Evolutionary conservation across 352 stramenopile genomes (phyloP).

Genomic region (Poterioochromonas sp.): DNA sequence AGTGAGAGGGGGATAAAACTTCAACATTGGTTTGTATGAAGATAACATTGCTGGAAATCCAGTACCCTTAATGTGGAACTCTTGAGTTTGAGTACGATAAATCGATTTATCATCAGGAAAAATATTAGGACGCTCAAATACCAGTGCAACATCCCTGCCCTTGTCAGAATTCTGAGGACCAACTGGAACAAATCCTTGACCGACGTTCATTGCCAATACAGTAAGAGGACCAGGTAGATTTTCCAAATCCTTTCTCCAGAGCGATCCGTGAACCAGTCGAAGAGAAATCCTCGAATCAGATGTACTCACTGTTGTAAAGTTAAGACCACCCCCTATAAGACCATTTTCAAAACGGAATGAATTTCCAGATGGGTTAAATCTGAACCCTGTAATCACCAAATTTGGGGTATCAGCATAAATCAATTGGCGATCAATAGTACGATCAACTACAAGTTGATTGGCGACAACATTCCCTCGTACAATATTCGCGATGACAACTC

Average conservation of each 20-base stretch:
- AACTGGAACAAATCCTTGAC: constrained; percentile 42
- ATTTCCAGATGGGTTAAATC: constrained; percentile 40
- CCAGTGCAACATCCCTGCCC: constrained; percentile 43
- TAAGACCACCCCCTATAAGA: constrained; percentile 38
- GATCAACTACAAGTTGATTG: constrained; percentile 7
- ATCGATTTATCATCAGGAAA: constrained; percentile 33
- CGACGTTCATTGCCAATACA: constrained; percentile 42
- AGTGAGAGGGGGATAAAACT: constrained; percentile 30
- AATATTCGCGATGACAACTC: constrained; percentile 35
- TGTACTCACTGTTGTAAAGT: constrained; percentile 41
- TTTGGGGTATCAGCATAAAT: constrained; percentile 42
- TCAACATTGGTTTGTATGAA: constrained; percentile 14
- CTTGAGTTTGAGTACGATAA: constrained; percentile 45
- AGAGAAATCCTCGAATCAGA: constrained; percentile 38
- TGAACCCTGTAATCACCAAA: constrained; percentile 35
- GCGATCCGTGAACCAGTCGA: constrained; percentile 34
- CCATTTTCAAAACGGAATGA: constrained; percentile 43
- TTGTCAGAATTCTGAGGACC: constrained; percentile 41
- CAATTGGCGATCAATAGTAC: background rate
- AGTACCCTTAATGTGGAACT: constrained; percentile 40
- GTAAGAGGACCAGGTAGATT: constrained; percentile 42
- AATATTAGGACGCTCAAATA: constrained; percentile 35
- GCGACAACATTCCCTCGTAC: constrained; percentile 27
- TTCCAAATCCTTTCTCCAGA: constrained; percentile 40
- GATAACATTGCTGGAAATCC: constrained; percentile 36